These are phyloP conservation scores for Kickxella alabastrina DNA, from an alignment of 192 early-diverging fungal genomes.

Conservation along the genomic window DNA sequence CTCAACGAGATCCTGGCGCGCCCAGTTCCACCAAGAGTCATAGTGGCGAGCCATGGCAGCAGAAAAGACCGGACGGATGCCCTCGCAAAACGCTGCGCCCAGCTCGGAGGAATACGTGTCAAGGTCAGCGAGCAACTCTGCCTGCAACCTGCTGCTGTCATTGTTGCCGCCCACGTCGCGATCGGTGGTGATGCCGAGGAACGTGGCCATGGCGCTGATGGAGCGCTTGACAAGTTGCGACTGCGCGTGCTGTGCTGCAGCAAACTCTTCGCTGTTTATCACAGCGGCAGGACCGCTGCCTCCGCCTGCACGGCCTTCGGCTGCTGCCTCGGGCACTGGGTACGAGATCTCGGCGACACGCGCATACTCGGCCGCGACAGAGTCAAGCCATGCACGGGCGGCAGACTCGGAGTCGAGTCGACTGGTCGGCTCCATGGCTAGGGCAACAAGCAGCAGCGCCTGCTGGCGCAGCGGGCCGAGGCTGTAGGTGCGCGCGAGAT, in stretches of 20 bases:
- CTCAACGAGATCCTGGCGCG: conserved; percentile 43
- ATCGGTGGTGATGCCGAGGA: conserved; percentile 63
- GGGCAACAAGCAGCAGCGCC: conserved; percentile 69
- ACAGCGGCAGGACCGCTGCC: conserved; percentile 54
- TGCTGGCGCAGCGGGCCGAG: conserved; percentile 73
- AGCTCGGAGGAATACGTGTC: conserved; percentile 80
- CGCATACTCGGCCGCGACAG: conserved; percentile 67
- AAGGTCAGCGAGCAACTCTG: conserved; percentile 42
- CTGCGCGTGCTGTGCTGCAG: conserved; percentile 69
- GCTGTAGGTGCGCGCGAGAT: conserved; percentile 68
- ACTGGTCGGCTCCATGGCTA: conserved; percentile 76
- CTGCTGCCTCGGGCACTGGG: conserved; percentile 3
- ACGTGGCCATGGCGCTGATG: conserved; percentile 74
- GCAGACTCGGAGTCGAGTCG: conserved; percentile 72
- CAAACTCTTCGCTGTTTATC: conserved; percentile 87
- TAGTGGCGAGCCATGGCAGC: conserved; percentile 75
- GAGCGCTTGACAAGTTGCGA: conserved; percentile 68
- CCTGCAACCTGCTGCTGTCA: too few relatives aligned
- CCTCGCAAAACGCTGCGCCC: conserved; percentile 78
- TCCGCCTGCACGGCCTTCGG: conserved; percentile 32
- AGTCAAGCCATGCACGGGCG: conserved; percentile 76
- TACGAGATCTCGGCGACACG: conserved; percentile 64
- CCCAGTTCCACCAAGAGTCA: conserved; percentile 98
- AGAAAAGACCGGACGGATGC: conserved; percentile 77
- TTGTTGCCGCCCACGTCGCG: neutral